These are phyloP conservation scores for Planoprotostelium fungivorum DNA, from an alignment of 78 protist genomes.

Conservation along the genomic window DNA sequence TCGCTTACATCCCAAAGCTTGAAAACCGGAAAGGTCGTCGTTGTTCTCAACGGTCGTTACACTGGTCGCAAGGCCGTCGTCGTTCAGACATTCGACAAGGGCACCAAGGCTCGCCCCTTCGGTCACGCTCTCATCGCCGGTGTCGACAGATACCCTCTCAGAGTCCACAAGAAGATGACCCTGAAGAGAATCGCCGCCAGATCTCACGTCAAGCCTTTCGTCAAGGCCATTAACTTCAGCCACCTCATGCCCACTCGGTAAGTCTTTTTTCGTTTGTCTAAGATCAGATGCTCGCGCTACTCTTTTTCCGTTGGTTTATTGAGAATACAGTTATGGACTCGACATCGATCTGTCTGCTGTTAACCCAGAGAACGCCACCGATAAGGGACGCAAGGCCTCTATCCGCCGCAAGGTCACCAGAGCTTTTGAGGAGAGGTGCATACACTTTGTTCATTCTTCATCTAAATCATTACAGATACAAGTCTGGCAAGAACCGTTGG, in stretches of 20 bases:
- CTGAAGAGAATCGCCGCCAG: slow-evolving; percentile 76
- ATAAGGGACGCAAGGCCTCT: slow-evolving; percentile 54
- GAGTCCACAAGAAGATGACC: slow-evolving; percentile 76
- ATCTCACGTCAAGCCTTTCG: slow-evolving; percentile 89
- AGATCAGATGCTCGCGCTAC: no score
- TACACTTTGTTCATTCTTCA: neutral
- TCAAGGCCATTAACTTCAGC: slow-evolving; percentile 93
- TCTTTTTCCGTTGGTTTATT: neutral
- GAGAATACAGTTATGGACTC: neutral
- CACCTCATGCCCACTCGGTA: slow-evolving; percentile 98
- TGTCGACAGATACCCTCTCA: slow-evolving; percentile 84
- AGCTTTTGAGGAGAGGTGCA: slow-evolving; percentile 41
- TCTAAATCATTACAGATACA: slow-evolving; percentile 35
- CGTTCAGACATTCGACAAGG: slow-evolving; percentile 84
- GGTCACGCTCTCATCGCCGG: slow-evolving; percentile 97
- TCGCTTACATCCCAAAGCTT: slow-evolving; percentile 34
- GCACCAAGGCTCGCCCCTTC: slow-evolving; percentile 78
- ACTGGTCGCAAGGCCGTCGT: slow-evolving; percentile 98
- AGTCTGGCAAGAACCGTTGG: slow-evolving; percentile 97
- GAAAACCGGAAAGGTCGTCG: slow-evolving; percentile 94
- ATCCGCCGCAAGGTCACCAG: slow-evolving; percentile 29
- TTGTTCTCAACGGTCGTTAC: slow-evolving; percentile 90
- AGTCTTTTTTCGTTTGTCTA: neutral
- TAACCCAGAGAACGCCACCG: slow-evolving; percentile 5
- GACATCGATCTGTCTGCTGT: neutral